These are phyloP conservation scores for Pterocarpus macrocarpus DNA, from an alignment of 306 rosid species.

Conservation along the genomic window DNA sequence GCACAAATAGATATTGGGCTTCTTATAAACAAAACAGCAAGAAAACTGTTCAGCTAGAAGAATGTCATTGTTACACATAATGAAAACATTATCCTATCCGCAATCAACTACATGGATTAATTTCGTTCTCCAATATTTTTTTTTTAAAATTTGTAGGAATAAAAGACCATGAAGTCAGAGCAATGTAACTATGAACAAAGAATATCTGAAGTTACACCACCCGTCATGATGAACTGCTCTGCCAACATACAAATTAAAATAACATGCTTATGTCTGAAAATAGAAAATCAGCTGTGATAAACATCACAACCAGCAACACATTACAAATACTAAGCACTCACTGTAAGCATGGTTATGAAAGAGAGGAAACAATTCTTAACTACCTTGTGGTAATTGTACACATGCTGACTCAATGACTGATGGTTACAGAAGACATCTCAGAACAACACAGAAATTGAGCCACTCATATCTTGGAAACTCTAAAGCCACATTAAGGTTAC, in stretches of 20 bases:
- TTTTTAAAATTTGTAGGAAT: conserved; percentile 17
- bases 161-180: conserved; percentile 18
- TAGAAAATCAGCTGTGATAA: conserved; percentile 12
- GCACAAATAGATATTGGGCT: conserved; percentile 30
- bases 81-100: conserved; percentile 1
- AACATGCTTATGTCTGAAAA: neutral
- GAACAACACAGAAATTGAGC: neutral
- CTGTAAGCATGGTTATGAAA: conserved; percentile 20
- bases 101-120: conserved; percentile 25
- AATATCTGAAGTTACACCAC: conserved; percentile 35
- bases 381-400: neutral
- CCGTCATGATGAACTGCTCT: conserved; percentile 7
- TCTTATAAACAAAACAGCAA: conserved; percentile 40
- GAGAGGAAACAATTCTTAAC: conserved; percentile 33
- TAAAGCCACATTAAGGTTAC: conserved; percentile 14
- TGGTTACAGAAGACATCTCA: conserved; percentile 1
- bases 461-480: conserved; percentile 30
- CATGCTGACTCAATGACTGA: conserved; percentile 8
- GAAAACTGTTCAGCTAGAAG: conserved; percentile 16
- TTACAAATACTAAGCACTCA: conserved; percentile 34
- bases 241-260: conserved; percentile 10
- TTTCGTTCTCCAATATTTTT: conserved; percentile 24
- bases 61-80: conserved; percentile 29
- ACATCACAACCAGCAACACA: conserved; percentile 9
- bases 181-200: conserved; percentile 20